Evolutionary conservation across 805 yeast species (phyloP).

Genomic region (Sugiyamaella chiloensis): DNA sequence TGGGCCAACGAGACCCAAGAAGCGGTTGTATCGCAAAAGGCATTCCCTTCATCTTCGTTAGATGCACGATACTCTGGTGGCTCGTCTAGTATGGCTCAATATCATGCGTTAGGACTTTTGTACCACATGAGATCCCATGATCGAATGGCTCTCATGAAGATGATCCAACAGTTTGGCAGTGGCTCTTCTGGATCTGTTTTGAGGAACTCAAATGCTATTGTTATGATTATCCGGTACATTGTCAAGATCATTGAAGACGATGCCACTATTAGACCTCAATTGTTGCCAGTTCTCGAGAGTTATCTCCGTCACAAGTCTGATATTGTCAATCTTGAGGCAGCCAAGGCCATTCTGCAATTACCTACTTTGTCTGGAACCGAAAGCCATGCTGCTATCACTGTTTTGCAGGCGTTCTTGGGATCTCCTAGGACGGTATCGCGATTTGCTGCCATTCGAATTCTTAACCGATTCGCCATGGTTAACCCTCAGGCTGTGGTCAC

Average conservation of each 20-base stretch:
- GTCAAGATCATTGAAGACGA: constrained; percentile 72
- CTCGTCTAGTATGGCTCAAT: constrained; percentile 78
- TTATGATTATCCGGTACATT: constrained; percentile 80
- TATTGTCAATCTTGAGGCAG: constrained; percentile 89
- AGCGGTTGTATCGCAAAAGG: constrained; percentile 65
- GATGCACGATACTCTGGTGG: constrained; percentile 31
- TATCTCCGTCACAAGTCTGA: constrained; percentile 81
- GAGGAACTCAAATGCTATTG: constrained; percentile 77
- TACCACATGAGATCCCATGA: constrained; percentile 88
- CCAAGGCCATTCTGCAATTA: constrained; percentile 63
- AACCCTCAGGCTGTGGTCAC: constrained; percentile 68
- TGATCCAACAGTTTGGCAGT: constrained; percentile 71
- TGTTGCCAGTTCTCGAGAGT: constrained; percentile 61
- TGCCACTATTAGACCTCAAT: constrained; percentile 53
- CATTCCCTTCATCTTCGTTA: constrained; percentile 25
- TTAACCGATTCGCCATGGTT: constrained; percentile 78
- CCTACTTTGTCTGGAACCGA: constrained; percentile 59
- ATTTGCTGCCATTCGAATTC: constrained; percentile 88
- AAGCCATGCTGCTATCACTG: constrained; percentile 58
- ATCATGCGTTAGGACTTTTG: constrained; percentile 90
- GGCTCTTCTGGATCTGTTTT: constrained; percentile 47
- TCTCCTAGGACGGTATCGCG: constrained; percentile 88
- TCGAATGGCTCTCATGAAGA: constrained; percentile 87
- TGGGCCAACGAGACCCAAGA: constrained; percentile 95
- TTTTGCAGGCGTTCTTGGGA: constrained; percentile 72